A percentile compares a stretch with the other conserved stretches of the same genome.
These are phyloP conservation scores for Fallopia convolvulus DNA, from an alignment of 148 eudicot species.

Conservation along the genomic window DNA sequence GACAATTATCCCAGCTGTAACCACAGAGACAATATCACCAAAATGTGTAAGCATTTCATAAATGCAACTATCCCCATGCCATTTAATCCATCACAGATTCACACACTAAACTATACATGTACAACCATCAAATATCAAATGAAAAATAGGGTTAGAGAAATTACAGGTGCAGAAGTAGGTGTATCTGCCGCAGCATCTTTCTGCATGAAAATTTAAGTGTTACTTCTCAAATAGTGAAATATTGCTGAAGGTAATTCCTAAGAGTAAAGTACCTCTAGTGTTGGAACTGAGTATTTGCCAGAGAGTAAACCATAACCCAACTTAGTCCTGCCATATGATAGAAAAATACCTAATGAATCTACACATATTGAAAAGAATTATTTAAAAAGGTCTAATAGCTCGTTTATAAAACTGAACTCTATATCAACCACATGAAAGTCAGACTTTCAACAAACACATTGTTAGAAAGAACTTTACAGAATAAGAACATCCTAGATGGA, in stretches of 20 bases:
- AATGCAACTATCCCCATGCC: background rate
- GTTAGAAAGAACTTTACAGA: background rate
- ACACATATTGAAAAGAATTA: background rate
- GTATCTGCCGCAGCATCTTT: slow-evolving; percentile 22
- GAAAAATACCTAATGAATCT: slow-evolving; percentile 2
- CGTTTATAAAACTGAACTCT: background rate
- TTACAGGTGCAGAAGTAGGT: slow-evolving; percentile 22
- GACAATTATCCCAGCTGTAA: background rate
- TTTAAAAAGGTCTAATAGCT: background rate
- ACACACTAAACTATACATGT: background rate
- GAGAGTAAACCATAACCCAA: slow-evolving; percentile 88
- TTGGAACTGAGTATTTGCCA: slow-evolving; percentile 77
- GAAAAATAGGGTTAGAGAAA: slow-evolving; percentile 12
- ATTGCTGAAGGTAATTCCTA: background rate
- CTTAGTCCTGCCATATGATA: slow-evolving; percentile 42
- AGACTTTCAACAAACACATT: background rate
- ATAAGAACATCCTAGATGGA: background rate
- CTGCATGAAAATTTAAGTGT: slow-evolving; percentile 16
- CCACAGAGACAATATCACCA: background rate
- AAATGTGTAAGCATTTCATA: background rate
- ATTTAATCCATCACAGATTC: background rate
- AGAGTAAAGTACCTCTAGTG: slow-evolving; percentile 46
- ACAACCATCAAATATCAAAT: background rate
- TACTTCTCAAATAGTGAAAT: background rate
- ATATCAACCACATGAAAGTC: background rate